Evolutionary conservation across 495 filamentous ascomycete genomes (phyloP), one percentile per base, ranked within the genome.

Genomic region (Xylaria curta): DNA sequence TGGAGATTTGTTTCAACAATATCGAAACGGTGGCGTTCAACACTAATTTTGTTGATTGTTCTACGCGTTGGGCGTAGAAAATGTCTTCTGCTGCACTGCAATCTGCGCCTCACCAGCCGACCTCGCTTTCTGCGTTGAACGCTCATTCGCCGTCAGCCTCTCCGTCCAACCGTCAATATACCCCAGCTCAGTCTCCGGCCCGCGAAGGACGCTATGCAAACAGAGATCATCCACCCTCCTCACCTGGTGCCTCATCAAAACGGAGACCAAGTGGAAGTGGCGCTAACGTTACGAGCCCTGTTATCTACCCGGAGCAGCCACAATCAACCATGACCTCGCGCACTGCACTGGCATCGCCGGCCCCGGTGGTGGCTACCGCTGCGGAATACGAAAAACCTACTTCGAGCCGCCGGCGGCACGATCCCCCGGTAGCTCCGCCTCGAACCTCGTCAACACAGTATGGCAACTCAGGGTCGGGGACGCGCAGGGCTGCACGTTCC

Each of bases 41-140:
- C 62, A 42, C 36, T 2, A 24, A n/a, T 40, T 21, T 61, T 42
- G 31, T 63, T 62, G 44, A 26, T 28, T 53, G 19, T 59, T 58
- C 74, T 76, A 77, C 77, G 75, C 77, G 73, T 73, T 33, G 33
- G 60, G 77, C 77, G 71, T 76, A 76, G 75, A 82, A 81, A 75
- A 87, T 88, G 87, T 87, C 86, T 77, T 86, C 85, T 74, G 86
- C 85, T 82, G 85, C 87, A 72, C 79, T 89, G 75, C 88, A 89
- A 74, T 75, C 86, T 69, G 81, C 83, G 71, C 82, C 85, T 70
- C 87, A 86, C 73, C 86, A 86, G 71, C 80, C 85, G 69, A 81
- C 83, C 66, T 79, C 85, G 59, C 75, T 83, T 68, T 78, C 87
- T 62, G 73, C 82, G 46, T 78, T 87, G 58, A 81, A 81, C 66